Percentiles rank a stretch among this genome's conserved stretches.
These are phyloP conservation scores for Trichoderma pleuroti DNA, from an alignment of 2,329 filamentous ascomycete genomes.

Conservation along the genomic window DNA sequence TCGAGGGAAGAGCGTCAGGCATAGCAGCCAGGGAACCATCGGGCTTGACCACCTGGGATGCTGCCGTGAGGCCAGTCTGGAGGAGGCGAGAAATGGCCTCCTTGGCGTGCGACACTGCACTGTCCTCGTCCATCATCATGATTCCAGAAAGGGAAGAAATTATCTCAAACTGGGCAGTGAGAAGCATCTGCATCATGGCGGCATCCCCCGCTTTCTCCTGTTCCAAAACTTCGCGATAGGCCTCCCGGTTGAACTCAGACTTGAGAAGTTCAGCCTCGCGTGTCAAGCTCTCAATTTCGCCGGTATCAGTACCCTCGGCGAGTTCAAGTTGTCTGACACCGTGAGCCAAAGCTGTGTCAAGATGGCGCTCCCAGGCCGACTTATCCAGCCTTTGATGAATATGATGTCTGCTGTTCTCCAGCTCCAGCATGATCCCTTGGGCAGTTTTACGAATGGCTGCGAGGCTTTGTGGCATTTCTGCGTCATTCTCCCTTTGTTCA, in stretches of 20 bases:
- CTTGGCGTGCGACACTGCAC: slow-evolving; percentile 77
- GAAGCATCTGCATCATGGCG: slow-evolving; percentile 73
- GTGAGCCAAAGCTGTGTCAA: slow-evolving; percentile 85
- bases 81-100: slow-evolving; percentile 74
- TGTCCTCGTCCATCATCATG: slow-evolving; percentile 74
- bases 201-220: slow-evolving; percentile 80
- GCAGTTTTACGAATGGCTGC: slow-evolving; percentile 80
- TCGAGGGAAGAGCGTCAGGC: slow-evolving; percentile 66
- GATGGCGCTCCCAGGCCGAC: slow-evolving; percentile 78
- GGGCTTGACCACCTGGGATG: slow-evolving; percentile 84
- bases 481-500: slow-evolving; percentile 51
- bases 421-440: slow-evolving; percentile 75
- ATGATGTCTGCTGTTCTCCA: slow-evolving; percentile 87
- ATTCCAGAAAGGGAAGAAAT: slow-evolving; percentile 79
- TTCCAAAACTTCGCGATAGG: slow-evolving; percentile 72
- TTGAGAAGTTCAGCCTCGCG: slow-evolving; percentile 86
- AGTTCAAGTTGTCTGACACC: slow-evolving; percentile 74
- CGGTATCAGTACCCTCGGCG: slow-evolving; percentile 42
- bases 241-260: slow-evolving; percentile 75
- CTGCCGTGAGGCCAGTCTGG: slow-evolving; percentile 68
- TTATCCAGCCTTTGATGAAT: slow-evolving; percentile 80
- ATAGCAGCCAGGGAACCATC: slow-evolving; percentile 63
- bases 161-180: slow-evolving; percentile 90
- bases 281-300: slow-evolving; percentile 67
- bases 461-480: slow-evolving; percentile 65